phyloP scores from a whole-genome alignment of 306 rosid genomes.

The Pterocarpus santalinus region DNA sequence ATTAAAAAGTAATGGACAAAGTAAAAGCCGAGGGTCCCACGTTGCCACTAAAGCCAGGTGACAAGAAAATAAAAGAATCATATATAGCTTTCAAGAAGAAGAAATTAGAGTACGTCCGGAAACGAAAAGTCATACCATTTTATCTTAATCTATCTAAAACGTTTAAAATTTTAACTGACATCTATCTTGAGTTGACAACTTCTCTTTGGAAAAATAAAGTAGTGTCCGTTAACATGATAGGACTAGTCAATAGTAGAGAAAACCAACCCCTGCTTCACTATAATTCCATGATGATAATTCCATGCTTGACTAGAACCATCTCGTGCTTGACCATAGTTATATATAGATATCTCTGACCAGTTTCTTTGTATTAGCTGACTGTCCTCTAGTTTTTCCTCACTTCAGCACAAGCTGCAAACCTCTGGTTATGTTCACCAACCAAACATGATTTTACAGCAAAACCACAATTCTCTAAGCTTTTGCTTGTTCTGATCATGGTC shows the following conservation, averaged over 20 bases:
- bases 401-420: constrained; percentile 2
- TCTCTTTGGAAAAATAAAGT: constrained; percentile 6
- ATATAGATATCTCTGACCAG: neutral
- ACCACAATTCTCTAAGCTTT: neutral
- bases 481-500: neutral
- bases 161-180: too few species aligned
- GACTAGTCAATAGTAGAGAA: too few species aligned
- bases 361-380: neutral
- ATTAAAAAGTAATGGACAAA: too few species aligned
- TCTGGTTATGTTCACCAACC: neutral
- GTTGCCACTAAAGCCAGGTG: too few species aligned
- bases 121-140: neutral
- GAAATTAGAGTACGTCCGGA: too few species aligned
- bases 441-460: neutral
- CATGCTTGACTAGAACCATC: too few species aligned
- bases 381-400: neutral
- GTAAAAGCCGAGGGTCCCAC: too few species aligned
- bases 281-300: constrained; percentile 12
- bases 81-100: too few species aligned
- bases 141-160: too few species aligned
- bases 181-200: neutral
- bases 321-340: too few species aligned
- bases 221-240: too few species aligned
- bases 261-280: neutral
- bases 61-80: too few species aligned